Conservation (phyloP, 257 asterid genomes). For the Solanum piurae region DNA sequence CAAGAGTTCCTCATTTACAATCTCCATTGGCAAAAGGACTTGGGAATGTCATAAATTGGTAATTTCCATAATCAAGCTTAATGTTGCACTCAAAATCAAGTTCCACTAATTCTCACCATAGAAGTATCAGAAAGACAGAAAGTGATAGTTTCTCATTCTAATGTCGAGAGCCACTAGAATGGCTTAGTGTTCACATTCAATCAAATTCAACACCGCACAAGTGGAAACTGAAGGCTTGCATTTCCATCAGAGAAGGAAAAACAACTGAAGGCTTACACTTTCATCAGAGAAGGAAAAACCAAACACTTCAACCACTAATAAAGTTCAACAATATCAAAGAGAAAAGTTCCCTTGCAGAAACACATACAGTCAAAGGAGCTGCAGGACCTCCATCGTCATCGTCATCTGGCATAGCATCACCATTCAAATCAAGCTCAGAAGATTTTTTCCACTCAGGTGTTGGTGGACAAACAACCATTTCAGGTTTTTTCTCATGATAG, state of each 20-base stretch:
- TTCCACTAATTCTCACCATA: neutral
- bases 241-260: neutral
- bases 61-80: neutral
- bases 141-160: neutral
- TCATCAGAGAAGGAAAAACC: neutral
- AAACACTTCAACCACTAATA: neutral
- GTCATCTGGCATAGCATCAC: conserved; percentile 89
- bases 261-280: neutral
- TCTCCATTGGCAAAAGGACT: neutral
- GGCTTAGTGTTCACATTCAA: neutral
- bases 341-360: neutral
- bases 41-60: neutral
- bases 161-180: neutral
- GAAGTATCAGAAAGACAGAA: neutral
- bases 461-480: conserved; percentile 65
- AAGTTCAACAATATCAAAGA: neutral
- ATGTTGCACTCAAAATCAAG: neutral
- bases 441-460: conserved; percentile 95
- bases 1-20: neutral
- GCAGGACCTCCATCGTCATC: conserved; percentile 79
- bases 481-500: conserved; percentile 93
- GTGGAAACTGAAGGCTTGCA: neutral
- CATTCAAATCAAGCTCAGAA: conserved; percentile 92
- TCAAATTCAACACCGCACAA: neutral
- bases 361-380: conserved; percentile 44